These are phyloP conservation scores for Hyaloscypha finlandica DNA, from an alignment of 495 filamentous ascomycete genomes.

Conservation along the genomic window DNA sequence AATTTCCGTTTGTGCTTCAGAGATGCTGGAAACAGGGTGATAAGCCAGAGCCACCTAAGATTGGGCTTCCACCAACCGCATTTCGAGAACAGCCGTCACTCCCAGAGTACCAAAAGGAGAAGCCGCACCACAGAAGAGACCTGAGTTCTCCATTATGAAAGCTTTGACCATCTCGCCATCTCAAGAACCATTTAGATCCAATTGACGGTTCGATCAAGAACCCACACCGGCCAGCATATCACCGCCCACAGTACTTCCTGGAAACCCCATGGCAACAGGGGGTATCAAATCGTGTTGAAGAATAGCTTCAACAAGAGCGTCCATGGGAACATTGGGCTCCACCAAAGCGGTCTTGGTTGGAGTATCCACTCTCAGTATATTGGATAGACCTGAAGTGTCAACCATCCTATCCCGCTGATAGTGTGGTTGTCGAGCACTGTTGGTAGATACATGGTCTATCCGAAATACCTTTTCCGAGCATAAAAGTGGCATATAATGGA, in stretches of 20 bases:
- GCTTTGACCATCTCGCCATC: conserved; percentile 50
- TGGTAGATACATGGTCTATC: conserved; percentile 78
- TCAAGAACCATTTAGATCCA: conserved; percentile 59
- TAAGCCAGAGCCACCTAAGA: conserved; percentile 57
- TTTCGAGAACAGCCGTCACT: conserved; percentile 55
- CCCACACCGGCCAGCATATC: conserved; percentile 58
- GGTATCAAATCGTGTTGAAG: conserved; percentile 55
- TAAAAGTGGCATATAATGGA: conserved; percentile 54
- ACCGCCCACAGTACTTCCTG: conserved; percentile 64
- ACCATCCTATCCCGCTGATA: conserved; percentile 45
- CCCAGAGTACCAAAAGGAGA: conserved; percentile 59
- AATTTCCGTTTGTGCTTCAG: conserved; percentile 40
- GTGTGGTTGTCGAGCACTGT: conserved; percentile 59
- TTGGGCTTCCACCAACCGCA: conserved; percentile 53
- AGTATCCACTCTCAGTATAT: conserved; percentile 25
- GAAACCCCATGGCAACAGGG: conserved; percentile 61
- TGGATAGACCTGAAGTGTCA: conserved; percentile 42
- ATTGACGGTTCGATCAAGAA: conserved; percentile 55
- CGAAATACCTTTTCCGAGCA: conserved; percentile 61
- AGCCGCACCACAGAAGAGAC: conserved; percentile 55
- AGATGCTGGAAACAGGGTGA: conserved; percentile 43
- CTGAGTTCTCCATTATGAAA: conserved; percentile 29
- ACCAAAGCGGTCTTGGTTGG: conserved; percentile 45
- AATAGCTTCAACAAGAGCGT: conserved; percentile 55
- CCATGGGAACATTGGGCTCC: conserved; percentile 69